Evolutionary conservation across 371 early-diverging fungal genomes (phyloP), one percentile per base, ranked within the genome.

Genomic region (Saksenaea vasiformis): DNA sequence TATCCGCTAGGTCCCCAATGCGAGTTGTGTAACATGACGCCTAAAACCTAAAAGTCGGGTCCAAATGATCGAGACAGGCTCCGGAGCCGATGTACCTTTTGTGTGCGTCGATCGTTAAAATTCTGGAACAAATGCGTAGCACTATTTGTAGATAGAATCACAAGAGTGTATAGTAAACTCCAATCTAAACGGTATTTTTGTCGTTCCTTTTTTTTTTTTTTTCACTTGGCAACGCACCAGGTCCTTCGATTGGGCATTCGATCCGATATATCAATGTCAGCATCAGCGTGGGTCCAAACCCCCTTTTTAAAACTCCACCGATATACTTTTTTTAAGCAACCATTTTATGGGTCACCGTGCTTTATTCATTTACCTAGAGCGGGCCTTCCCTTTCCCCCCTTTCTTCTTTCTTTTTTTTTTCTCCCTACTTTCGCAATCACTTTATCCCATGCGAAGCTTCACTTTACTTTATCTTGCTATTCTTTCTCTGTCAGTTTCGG

Each of bases 391-490:
- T 27, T 64, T 47, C 31, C 15, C 43, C 43, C 24, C 22, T 38
- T 41, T 5, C n/a, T 31, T 28, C 9, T 35, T 28, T n/a, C 13
- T 9, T 35, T 35, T 38, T 57, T 27, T 57, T 57, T 26, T 17
- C 27, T 9, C 55, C 3, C 14, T 28, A 38, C 24, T 22, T 41
- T 27, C 34, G 7, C 2, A 31, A 31, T 31, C 31, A 31, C 31
- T 31, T 7, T 31, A 31, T 31, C 15, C 56, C 9, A 66, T 66
- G 66, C 66, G 61, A 17, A 47, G 51, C 13, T 47, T 38, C 26
- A 56, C 66, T 22, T 57, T 66, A 5, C 19, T 66, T 51, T 66
- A 41, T 56, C 31, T 61, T 47, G 61, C 61, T 5, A 22, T 41
- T 17, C 37, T 57, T 17, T n/a, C 58, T 22, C 15, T 44, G 15